These are phyloP conservation scores for Yamadazyma spencermartinsiae DNA, from an alignment of 1,139 yeast genomes.

Conservation along the genomic window DNA sequence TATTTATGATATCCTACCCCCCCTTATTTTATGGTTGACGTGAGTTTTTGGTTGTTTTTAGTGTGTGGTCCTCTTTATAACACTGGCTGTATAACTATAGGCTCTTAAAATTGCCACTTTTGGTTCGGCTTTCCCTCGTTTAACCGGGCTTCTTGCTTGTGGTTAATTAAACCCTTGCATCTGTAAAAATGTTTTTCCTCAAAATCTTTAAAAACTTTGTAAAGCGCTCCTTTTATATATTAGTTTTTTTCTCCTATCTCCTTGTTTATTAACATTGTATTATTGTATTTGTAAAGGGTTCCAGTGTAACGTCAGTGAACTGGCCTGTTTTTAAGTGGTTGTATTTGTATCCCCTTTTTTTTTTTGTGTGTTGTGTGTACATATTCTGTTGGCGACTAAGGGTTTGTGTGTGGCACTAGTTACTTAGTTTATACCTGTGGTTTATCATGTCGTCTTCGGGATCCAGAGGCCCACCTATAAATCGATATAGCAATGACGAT, in stretches of 20 bases:
- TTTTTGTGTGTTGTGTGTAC: too few species aligned
- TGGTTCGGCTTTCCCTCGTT: too few species aligned
- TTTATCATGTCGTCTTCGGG: constrained; percentile 26
- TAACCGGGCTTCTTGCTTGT: neutral
- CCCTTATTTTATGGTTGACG: neutral
- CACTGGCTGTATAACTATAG: too few species aligned
- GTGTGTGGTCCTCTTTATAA: neutral
- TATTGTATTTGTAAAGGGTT: too few species aligned
- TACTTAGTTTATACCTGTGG: too few species aligned
- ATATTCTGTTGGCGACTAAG: too few species aligned
- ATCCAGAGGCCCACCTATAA: constrained; percentile 33
- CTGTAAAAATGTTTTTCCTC: constrained; percentile 1
- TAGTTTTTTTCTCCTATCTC: neutral
- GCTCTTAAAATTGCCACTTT: too few species aligned
- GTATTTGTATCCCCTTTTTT: too few species aligned
- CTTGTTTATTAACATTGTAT: neutral
- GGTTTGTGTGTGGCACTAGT: too few species aligned
- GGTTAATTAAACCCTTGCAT: neutral
- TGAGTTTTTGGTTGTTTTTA: neutral
- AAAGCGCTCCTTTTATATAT: constrained; percentile 9
- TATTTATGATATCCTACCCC: neutral
- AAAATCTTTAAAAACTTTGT: constrained; percentile 8
- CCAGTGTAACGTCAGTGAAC: too few species aligned
- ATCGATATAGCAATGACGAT: constrained; percentile 34
- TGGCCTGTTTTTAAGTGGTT: too few species aligned